These are phyloP conservation scores for Xylariaceae sp. DNA, from an alignment of 2,329 filamentous ascomycete genomes.

Conservation along the genomic window DNA sequence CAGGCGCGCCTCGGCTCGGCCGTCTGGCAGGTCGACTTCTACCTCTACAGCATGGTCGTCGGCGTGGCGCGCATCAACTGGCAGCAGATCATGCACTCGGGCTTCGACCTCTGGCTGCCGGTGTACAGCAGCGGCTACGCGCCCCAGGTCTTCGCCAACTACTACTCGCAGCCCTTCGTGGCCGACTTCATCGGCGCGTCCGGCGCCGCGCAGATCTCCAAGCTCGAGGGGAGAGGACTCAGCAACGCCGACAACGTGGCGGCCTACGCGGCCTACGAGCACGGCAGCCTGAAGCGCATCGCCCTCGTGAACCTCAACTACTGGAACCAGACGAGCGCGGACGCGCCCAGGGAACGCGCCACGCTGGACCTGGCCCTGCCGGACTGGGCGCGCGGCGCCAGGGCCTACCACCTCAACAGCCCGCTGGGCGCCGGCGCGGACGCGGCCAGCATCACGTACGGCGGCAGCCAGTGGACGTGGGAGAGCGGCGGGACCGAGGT, in stretches of 20 bases:
- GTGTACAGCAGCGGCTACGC: constrained; percentile 19
- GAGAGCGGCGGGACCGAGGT: constrained; percentile 26
- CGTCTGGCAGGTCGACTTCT: constrained; percentile 30
- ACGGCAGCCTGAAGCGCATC: constrained; percentile 18
- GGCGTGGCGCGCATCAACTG: constrained; percentile 29
- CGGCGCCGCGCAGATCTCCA: constrained; percentile 20
- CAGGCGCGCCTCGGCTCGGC: constrained; percentile 28
- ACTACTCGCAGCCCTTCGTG: constrained; percentile 29
- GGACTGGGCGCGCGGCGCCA: constrained; percentile 11
- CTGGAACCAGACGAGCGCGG: constrained; percentile 27
- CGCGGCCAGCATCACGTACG: constrained; percentile 28
- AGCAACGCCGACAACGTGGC: constrained; percentile 13
- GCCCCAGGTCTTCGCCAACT: constrained; percentile 28
- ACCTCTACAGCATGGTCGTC: constrained; percentile 27
- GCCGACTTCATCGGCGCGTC: constrained; percentile 28
- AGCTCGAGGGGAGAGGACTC: constrained; percentile 7
- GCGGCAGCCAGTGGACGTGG: constrained; percentile 30
- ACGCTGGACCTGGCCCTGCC: constrained; percentile 13
- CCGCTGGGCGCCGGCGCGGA: constrained; percentile 26
- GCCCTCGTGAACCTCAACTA: constrained; percentile 28
- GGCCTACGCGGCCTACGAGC: constrained; percentile 25
- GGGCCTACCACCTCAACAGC: constrained; percentile 24
- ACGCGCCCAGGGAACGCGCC: constrained; percentile 13
- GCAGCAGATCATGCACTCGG: constrained; percentile 29
- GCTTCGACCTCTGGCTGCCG: constrained; percentile 14